Percentiles rank a stretch among this genome's conserved stretches.
phyloP scores from a whole-genome alignment of 2,329 filamentous ascomycete species.

The Hypoxylon sp. region DNA sequence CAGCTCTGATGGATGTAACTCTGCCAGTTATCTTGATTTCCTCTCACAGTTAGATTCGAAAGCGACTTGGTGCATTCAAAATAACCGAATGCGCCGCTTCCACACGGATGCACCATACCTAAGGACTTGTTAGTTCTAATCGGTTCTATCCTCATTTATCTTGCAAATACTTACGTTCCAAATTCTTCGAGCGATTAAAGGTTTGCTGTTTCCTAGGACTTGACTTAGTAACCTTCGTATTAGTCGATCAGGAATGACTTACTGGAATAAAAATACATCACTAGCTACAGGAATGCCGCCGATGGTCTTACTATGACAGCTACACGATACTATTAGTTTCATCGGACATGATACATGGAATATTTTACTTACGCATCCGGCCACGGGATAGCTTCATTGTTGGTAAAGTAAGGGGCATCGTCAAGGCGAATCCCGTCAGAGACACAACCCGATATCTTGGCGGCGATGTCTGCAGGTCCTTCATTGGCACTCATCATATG shows the following conservation, averaged over 20 bases:
- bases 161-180: slow-evolving; percentile 49
- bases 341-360: too few species aligned
- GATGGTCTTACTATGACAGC: slow-evolving; percentile 59
- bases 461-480: slow-evolving; percentile 60
- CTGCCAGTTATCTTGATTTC: background rate
- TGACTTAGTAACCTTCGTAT: background rate
- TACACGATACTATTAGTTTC: too few species aligned
- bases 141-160: background rate
- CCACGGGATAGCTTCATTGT: slow-evolving; percentile 61
- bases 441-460: slow-evolving; percentile 58
- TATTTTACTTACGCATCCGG: slow-evolving; percentile 57
- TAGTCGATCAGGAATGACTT: background rate
- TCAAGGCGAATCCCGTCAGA: slow-evolving; percentile 57
- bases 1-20: too few species aligned
- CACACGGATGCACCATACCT: slow-evolving; percentile 42
- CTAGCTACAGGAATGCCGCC: slow-evolving; percentile 60
- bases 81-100: slow-evolving; percentile 55
- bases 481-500: slow-evolving; percentile 59
- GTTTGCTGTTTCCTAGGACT: slow-evolving; percentile 55
- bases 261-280: slow-evolving; percentile 59
- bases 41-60: slow-evolving; percentile 16
- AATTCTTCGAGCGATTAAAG: slow-evolving; percentile 64
- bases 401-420: slow-evolving; percentile 62
- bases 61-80: slow-evolving; percentile 52
- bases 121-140: background rate